Evolutionary conservation across 306 rosid species (phyloP).

Genomic region (Fragaria iinumae): DNA sequence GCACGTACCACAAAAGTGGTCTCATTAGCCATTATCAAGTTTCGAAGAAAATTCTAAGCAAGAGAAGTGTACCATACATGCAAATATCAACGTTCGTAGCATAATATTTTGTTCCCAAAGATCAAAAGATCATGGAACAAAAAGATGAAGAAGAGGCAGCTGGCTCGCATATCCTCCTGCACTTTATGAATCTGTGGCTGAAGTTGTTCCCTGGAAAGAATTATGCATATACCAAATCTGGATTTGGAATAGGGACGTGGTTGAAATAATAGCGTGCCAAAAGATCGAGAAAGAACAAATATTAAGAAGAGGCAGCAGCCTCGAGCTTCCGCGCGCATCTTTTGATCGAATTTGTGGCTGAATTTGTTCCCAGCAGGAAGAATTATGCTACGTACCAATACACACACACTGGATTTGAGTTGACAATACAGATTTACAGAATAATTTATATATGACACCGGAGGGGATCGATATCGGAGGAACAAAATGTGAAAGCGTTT

Average conservation of each 20-base stretch:
- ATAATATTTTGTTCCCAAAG: no score
- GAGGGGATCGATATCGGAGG: background rate
- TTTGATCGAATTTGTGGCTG: background rate
- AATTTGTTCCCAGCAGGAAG: background rate
- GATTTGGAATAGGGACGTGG: background rate
- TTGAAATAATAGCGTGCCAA: conserved; percentile 1
- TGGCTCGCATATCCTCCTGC: no score
- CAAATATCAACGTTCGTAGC: no score
- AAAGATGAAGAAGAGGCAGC: no score
- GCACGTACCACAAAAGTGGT: no score
- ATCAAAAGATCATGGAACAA: background rate
- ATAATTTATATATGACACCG: background rate
- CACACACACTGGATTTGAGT: background rate
- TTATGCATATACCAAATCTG: no score
- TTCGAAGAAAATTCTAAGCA: no score
- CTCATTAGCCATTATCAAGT: no score
- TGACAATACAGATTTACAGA: background rate
- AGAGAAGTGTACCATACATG: no score
- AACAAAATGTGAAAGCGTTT: background rate
- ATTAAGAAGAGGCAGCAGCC: background rate
- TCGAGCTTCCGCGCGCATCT: background rate
- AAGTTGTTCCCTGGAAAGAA: no score
- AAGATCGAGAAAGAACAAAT: background rate
- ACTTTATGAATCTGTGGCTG: no score
- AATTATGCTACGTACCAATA: background rate